A percentile compares a stretch with the other conserved stretches of the same genome.
phyloP scores from a whole-genome alignment of 2,329 filamentous ascomycete genomes.

The Stemphylium lycopersici region DNA sequence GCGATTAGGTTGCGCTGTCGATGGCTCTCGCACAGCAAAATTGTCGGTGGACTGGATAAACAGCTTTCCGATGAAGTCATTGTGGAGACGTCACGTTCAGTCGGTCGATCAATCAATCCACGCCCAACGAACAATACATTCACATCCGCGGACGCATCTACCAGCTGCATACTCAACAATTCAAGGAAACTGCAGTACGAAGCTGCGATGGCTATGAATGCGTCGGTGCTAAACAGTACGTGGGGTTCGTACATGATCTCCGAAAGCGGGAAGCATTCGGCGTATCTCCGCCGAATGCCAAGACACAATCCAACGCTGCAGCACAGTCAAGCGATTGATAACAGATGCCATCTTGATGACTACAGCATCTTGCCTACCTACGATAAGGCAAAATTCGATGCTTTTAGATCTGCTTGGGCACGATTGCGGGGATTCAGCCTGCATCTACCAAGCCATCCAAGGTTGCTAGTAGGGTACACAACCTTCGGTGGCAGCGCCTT shows the following conservation, averaged over 20 bases:
- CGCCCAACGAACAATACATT: background rate
- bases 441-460: slow-evolving; percentile 3
- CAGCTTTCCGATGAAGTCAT: slow-evolving; percentile 13
- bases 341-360: background rate
- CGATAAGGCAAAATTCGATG: background rate
- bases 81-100: slow-evolving; percentile 13
- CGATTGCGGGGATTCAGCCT: background rate
- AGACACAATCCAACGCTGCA: too few species aligned
- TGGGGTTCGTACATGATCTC: background rate
- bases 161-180: background rate
- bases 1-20: background rate
- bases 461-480: background rate
- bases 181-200: background rate
- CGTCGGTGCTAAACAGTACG: background rate
- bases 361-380: background rate
- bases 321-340: background rate
- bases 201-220: background rate
- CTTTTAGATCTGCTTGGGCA: background rate
- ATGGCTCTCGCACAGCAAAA: slow-evolving; percentile 1
- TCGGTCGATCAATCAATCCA: background rate
- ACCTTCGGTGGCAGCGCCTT: background rate
- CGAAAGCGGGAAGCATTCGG: background rate
- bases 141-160: background rate
- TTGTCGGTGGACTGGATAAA: slow-evolving; percentile 2
- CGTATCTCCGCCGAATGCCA: too few species aligned